Evolutionary conservation across 169 alveolate species (phyloP).

Genomic region (Plasmodium blacklocki): DNA sequence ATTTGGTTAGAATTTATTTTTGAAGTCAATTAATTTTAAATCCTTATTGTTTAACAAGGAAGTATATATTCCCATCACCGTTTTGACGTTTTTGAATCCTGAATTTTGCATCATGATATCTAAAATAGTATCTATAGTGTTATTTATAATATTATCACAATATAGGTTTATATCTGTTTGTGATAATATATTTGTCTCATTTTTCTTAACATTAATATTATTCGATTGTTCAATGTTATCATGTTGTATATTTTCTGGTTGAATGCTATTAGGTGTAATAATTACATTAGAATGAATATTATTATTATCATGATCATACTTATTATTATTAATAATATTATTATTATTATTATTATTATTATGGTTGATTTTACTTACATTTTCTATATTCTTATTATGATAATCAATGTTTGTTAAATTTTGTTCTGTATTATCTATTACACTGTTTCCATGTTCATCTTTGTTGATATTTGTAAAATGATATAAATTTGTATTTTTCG

Average conservation of each 20-base stretch:
- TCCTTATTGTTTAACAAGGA: conserved; percentile 41
- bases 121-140: conserved; percentile 35
- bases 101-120: conserved; percentile 39
- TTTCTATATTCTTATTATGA: not conserved
- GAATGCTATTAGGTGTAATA: not conserved
- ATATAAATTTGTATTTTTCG: conserved; percentile 33
- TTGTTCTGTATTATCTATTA: not conserved
- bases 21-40: conserved; percentile 42
- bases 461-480: conserved; percentile 14
- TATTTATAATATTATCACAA: conserved; percentile 49
- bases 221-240: not conserved
- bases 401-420: not conserved
- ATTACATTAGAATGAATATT: not conserved
- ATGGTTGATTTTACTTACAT: not conserved
- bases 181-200: not conserved
- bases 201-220: not conserved
- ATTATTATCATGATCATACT: not conserved
- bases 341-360: not conserved
- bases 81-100: conserved; percentile 36
- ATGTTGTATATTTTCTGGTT: not conserved
- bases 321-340: not conserved
- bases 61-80: conserved; percentile 49
- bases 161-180: conserved; percentile 12
- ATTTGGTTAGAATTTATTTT: not conserved
- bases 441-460: not conserved